Percentiles rank a stretch among this genome's conserved stretches.
Evolutionary conservation across 2,329 filamentous ascomycete species (phyloP).

Genomic region (Pseudocercospora pini-densiflorae): DNA sequence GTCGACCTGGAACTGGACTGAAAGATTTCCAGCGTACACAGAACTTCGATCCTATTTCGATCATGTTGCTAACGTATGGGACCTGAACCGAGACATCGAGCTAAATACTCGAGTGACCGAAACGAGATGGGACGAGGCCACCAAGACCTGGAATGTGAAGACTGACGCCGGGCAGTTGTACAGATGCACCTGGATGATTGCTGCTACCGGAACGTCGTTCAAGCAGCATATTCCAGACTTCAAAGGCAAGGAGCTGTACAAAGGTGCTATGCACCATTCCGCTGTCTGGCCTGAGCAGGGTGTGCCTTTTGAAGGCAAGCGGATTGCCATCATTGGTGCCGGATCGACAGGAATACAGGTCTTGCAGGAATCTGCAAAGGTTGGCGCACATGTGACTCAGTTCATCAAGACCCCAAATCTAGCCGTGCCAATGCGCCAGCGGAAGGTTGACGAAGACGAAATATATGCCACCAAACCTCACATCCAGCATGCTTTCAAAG

Average conservation of each 20-base stretch:
- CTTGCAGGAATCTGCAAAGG: slow-evolving; percentile 36
- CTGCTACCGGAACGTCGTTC: slow-evolving; percentile 45
- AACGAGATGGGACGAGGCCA: slow-evolving; percentile 51
- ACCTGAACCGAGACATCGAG: slow-evolving; percentile 60
- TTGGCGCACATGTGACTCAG: slow-evolving; percentile 52
- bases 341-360: slow-evolving; percentile 45
- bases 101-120: slow-evolving; percentile 62
- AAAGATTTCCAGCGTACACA: slow-evolving; percentile 33
- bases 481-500: slow-evolving; percentile 17
- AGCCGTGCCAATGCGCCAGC: slow-evolving; percentile 64
- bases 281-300: slow-evolving; percentile 45
- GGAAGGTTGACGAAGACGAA: slow-evolving; percentile 53
- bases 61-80: slow-evolving; percentile 61
- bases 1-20: slow-evolving; percentile 60
- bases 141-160: slow-evolving; percentile 13
- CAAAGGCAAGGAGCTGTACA: slow-evolving; percentile 43
- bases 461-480: slow-evolving; percentile 20
- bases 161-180: slow-evolving; percentile 28
- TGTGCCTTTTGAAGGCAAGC: slow-evolving; percentile 37
- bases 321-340: slow-evolving; percentile 45
- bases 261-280: slow-evolving; percentile 47
- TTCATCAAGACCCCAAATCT: slow-evolving; percentile 71
- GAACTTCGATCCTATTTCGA: slow-evolving; percentile 63
- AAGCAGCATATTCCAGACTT: slow-evolving; percentile 46
- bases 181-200: slow-evolving; percentile 43